Evolutionary conservation across 768 basidiomycete genomes (phyloP), one percentile per base, ranked within the genome.

Genomic region (Trametes gibbosa): DNA sequence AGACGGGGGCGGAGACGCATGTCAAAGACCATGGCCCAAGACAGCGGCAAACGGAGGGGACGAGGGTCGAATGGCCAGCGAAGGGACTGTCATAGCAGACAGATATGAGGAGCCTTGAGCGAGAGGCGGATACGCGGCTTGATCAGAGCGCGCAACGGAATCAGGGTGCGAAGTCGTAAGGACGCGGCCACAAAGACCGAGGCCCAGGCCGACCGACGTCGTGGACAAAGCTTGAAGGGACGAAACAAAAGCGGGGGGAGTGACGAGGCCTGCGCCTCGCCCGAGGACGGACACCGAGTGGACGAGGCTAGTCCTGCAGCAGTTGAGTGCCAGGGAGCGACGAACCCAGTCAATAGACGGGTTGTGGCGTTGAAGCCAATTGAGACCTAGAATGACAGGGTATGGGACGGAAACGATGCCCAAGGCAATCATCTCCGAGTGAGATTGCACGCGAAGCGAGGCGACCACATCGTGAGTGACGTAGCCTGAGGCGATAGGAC

Each of bases 401-500:
- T 41, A 62, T 8, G 61, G 2, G n/a, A n/a, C n/a, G n/a, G n/a
- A n/a, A n/a, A n/a, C n/a, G n/a, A n/a, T n/a, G n/a, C n/a, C n/a
- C n/a, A 77, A 64, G 19, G 63, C 29, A 41, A 73, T 51, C 21
- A 41, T 56, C 64, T 77, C 75, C 1, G 59, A 51, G 50, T 72
- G 75, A 41, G 65, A 34, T n/a, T 64, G 51, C 43, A 75, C 59
- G 1, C 52, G 49, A 5, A 79, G 46, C 2, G 64, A 40, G 14
- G 72, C 56, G 6, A 77, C 56, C 25, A 77, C 65, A 50, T 76
- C 72, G 34, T 76, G 73, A 46, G 75, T 76, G 43, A 78, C 68
- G 10, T 75, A 63, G 3, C 78, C 78, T 47, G 73, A 76, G 19
- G 73, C 67, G 34, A 77, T 72, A 12, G 74, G 76, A 42, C 70